phyloP scores from a whole-genome alignment of 768 basidiomycete species.

The Solioccasus polychromus region DNA sequence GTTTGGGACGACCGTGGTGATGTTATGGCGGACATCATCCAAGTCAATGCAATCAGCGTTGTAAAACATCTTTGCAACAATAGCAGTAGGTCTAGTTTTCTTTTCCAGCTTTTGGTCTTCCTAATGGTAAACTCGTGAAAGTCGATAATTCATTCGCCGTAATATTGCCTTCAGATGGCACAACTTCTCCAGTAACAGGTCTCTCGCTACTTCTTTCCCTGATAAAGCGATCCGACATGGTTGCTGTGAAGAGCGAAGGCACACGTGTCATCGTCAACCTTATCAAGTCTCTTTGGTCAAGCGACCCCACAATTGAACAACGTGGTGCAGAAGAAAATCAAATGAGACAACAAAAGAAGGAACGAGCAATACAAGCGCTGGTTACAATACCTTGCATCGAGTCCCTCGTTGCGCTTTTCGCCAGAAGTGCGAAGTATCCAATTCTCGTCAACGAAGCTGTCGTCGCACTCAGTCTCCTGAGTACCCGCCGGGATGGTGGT shows the following conservation, averaged over 20 bases:
- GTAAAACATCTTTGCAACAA: slow-evolving; percentile 85
- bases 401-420: slow-evolving; percentile 68
- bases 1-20: slow-evolving; percentile 75
- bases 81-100: slow-evolving; percentile 49
- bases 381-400: slow-evolving; percentile 53
- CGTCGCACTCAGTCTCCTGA: slow-evolving; percentile 76
- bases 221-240: slow-evolving; percentile 72
- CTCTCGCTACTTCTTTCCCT: slow-evolving; percentile 72
- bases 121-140: slow-evolving; percentile 18
- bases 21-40: slow-evolving; percentile 78
- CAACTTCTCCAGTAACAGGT: slow-evolving; percentile 40
- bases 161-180: slow-evolving; percentile 42
- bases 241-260: slow-evolving; percentile 85
- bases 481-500: slow-evolving; percentile 66
- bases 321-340: slow-evolving; percentile 32
- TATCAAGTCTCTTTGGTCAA: slow-evolving; percentile 73
- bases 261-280: slow-evolving; percentile 86
- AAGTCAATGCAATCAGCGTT: slow-evolving; percentile 83
- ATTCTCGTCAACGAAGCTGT: slow-evolving; percentile 87
- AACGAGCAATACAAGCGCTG: slow-evolving; percentile 51
- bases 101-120: slow-evolving; percentile 28
- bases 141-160: slow-evolving; percentile 50
- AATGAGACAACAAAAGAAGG: slow-evolving; percentile 47
- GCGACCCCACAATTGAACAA: slow-evolving; percentile 35
- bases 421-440: slow-evolving; percentile 75